Conservation (phyloP, 106 monocot species). For the Acorus calamus region DNA sequence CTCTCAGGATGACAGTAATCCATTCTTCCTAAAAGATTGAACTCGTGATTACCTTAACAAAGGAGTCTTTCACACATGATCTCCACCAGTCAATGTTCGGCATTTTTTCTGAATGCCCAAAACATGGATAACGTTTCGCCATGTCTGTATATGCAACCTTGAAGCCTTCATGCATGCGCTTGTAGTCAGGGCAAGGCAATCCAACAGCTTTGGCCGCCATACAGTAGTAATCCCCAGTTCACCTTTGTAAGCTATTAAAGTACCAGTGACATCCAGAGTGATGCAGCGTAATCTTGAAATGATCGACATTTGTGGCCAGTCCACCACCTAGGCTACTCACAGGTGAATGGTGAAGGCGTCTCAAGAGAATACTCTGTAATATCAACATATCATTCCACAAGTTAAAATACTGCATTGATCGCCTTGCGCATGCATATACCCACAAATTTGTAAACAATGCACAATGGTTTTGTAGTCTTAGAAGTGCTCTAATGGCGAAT, state of each 20-base stretch:
- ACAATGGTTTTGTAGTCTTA: too few relatives aligned
- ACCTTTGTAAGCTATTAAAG: slow-evolving; percentile 94
- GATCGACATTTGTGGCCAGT: slow-evolving; percentile 38
- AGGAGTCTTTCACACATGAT: slow-evolving; percentile 82
- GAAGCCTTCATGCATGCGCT: slow-evolving; percentile 95
- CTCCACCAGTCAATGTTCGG: slow-evolving; percentile 97
- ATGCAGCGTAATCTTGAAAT: slow-evolving; percentile 70
- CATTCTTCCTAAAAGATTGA: too few relatives aligned
- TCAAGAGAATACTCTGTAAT: too few relatives aligned
- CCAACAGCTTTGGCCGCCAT: slow-evolving; percentile 95
- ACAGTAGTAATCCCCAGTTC: slow-evolving; percentile 96
- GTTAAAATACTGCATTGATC: too few relatives aligned
- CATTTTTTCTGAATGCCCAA: slow-evolving; percentile 74
- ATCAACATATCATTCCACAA: too few relatives aligned
- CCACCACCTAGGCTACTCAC: too few relatives aligned
- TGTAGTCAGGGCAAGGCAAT: slow-evolving; percentile 83
- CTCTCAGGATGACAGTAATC: too few relatives aligned
- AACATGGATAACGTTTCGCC: slow-evolving; percentile 77
- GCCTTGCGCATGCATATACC: too few relatives aligned
- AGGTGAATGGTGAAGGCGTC: too few relatives aligned
- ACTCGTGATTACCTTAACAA: slow-evolving; percentile 48
- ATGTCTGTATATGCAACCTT: slow-evolving; percentile 80
- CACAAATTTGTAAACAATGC: too few relatives aligned
- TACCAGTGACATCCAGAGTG: slow-evolving; percentile 91
- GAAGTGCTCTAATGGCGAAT: too few relatives aligned